Evolutionary conservation across 768 basidiomycete genomes (phyloP).

Genomic region (Lanmaoa rubissima): DNA sequence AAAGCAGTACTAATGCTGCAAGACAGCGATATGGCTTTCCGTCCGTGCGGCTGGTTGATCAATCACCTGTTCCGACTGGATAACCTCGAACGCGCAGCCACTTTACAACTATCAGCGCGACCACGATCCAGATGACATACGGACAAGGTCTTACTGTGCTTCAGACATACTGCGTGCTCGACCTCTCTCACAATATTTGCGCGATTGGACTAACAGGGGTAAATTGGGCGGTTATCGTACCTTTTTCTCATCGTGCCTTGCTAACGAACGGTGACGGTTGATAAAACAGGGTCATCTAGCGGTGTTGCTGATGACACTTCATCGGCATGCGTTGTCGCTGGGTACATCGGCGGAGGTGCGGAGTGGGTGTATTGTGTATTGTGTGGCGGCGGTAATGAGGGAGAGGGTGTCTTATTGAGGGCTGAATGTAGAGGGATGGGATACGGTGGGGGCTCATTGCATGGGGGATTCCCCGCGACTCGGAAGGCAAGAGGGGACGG

Average conservation of each 20-base stretch:
- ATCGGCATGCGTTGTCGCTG: background rate
- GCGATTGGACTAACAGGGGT: too few relatives aligned
- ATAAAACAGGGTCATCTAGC: background rate
- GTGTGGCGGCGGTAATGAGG: conserved; percentile 9
- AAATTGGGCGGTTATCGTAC: background rate
- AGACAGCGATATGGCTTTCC: too few relatives aligned
- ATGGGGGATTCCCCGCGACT: conserved; percentile 8
- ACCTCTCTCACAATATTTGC: too few relatives aligned
- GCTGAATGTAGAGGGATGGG: conserved; percentile 3
- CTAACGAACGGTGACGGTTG: background rate
- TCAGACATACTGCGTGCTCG: too few relatives aligned
- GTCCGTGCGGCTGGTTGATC: too few relatives aligned
- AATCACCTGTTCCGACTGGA: too few relatives aligned
- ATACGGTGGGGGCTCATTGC: conserved; percentile 5
- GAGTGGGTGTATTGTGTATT: conserved; percentile 15
- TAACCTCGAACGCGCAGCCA: too few relatives aligned
- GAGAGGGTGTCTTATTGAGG: conserved; percentile 13
- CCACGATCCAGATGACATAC: too few relatives aligned
- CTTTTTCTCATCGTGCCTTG: background rate
- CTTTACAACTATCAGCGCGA: too few relatives aligned
- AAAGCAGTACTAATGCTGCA: too few relatives aligned
- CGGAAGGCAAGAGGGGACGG: background rate
- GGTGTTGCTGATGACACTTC: background rate
- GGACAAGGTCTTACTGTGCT: too few relatives aligned
- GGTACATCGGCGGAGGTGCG: background rate